Evolutionary conservation across 768 basidiomycete species (phyloP).

Genomic region (Amyloporia xantha): DNA sequence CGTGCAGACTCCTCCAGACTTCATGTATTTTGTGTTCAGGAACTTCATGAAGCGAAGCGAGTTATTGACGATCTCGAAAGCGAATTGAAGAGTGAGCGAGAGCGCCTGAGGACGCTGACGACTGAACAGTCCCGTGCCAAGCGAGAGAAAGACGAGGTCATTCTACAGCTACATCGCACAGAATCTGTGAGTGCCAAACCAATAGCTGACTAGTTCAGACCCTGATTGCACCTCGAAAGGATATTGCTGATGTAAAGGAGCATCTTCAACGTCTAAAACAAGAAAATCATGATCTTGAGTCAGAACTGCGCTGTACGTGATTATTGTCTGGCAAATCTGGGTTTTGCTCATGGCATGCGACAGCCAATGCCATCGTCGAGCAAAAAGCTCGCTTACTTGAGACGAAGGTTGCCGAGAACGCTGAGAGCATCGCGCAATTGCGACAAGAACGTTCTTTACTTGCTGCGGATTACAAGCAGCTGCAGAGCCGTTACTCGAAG

Average conservation of each 20-base stretch:
- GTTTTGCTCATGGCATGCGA: not conserved
- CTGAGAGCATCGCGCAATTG: conserved; percentile 63
- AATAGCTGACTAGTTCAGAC: conserved; percentile 18
- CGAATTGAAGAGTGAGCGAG: conserved; percentile 65
- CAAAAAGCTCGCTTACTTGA: conserved; percentile 70
- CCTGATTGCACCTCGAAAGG: conserved; percentile 33
- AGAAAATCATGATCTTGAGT: conserved; percentile 67
- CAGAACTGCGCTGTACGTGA: conserved; percentile 59
- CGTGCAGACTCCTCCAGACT: not conserved
- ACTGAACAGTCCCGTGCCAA: conserved; percentile 58
- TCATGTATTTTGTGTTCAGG: conserved; percentile 51
- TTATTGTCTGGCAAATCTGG: not conserved
- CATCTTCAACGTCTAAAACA: conserved; percentile 65
- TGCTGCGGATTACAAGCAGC: conserved; percentile 59
- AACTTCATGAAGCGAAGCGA: conserved; percentile 59
- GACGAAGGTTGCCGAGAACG: conserved; percentile 60
- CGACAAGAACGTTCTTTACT: conserved; percentile 73
- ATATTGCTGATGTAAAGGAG: conserved; percentile 70
- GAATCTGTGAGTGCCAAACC: conserved; percentile 62
- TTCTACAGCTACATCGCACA: conserved; percentile 59
- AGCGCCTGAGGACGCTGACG: conserved; percentile 53
- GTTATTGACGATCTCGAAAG: conserved; percentile 64
- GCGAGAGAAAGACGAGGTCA: conserved; percentile 58
- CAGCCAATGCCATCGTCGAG: conserved; percentile 62
- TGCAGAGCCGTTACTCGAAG: conserved; percentile 62